Percentiles rank a stretch among this genome's conserved stretches.
Conservation (phyloP, 2,329 filamentous ascomycete genomes). For the Thelonectria rubi region DNA sequence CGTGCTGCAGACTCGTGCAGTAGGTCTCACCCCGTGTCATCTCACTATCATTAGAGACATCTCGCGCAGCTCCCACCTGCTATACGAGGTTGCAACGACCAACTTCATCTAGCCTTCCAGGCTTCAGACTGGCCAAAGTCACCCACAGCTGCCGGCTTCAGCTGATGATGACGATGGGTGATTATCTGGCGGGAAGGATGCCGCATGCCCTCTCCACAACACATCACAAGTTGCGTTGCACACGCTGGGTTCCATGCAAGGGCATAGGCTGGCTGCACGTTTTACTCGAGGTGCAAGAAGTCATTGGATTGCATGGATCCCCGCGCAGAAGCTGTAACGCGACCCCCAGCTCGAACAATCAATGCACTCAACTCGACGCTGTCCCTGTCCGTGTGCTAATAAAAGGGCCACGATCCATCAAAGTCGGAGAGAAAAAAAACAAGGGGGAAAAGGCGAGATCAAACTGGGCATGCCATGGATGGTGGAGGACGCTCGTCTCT, state of each 20-base stretch:
- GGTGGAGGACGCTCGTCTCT: not conserved
- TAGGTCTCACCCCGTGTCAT: constrained; percentile 13
- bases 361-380: constrained; percentile 16
- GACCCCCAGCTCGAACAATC: not conserved
- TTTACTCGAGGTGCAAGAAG: not conserved
- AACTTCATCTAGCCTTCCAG: too few relatives aligned
- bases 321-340: not conserved
- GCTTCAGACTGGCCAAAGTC: not conserved
- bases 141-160: not conserved
- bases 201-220: not conserved
- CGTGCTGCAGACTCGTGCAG: constrained; percentile 7
- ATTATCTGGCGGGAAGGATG: not conserved
- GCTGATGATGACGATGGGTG: not conserved
- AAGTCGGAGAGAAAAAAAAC: not conserved
- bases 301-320: not conserved
- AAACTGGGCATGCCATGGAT: not conserved
- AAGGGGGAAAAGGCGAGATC: not conserved
- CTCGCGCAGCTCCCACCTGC: not conserved
- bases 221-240: not conserved
- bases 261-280: not conserved
- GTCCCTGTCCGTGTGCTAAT: constrained; percentile 16
- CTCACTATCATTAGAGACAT: not conserved
- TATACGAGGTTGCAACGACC: not conserved
- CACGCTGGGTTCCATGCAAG: too few relatives aligned
- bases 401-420: constrained; percentile 11